A percentile compares a stretch with the other conserved stretches of the same genome.
phyloP scores from a whole-genome alignment of 208 protist genomes.

The Trypanosoma caninum region DNA sequence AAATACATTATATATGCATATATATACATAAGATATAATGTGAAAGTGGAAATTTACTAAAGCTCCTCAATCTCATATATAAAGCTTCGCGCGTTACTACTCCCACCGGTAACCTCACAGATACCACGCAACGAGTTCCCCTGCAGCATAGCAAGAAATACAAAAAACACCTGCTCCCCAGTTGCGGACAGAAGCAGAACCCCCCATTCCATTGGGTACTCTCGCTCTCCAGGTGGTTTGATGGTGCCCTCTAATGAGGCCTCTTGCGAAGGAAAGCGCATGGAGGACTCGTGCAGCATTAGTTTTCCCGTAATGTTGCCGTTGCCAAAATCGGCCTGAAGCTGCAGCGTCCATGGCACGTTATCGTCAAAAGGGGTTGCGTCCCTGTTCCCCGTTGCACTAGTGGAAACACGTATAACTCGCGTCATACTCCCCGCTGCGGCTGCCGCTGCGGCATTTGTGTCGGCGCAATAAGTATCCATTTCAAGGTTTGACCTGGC shows the following conservation, averaged over 20 bases:
- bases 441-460: constrained; percentile 47
- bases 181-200: constrained; percentile 49
- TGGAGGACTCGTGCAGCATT: constrained; percentile 55
- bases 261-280: constrained; percentile 65
- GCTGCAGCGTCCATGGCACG: constrained; percentile 60
- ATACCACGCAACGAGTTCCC: constrained; percentile 83
- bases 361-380: constrained; percentile 85
- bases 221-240: constrained; percentile 67
- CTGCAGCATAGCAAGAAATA: constrained; percentile 81
- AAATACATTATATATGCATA: too few species aligned
- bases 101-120: constrained; percentile 52
- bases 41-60: too few species aligned
- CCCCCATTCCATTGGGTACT: constrained; percentile 88
- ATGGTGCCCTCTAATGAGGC: constrained; percentile 76
- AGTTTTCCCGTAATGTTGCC: constrained; percentile 72
- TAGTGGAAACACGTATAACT: constrained; percentile 68
- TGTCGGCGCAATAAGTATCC: constrained; percentile 10
- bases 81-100: constrained; percentile 68
- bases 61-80: constrained; percentile 83
- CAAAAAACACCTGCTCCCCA: constrained; percentile 68
- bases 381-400: constrained; percentile 42
- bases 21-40: too few species aligned
- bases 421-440: constrained; percentile 62
- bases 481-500: not conserved
- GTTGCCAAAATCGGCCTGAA: constrained; percentile 69